Evolutionary conservation across 2,329 filamentous ascomycete genomes (phyloP), one percentile per base, ranked within the genome.

Genomic region (Neofusicoccum cordaticola): DNA sequence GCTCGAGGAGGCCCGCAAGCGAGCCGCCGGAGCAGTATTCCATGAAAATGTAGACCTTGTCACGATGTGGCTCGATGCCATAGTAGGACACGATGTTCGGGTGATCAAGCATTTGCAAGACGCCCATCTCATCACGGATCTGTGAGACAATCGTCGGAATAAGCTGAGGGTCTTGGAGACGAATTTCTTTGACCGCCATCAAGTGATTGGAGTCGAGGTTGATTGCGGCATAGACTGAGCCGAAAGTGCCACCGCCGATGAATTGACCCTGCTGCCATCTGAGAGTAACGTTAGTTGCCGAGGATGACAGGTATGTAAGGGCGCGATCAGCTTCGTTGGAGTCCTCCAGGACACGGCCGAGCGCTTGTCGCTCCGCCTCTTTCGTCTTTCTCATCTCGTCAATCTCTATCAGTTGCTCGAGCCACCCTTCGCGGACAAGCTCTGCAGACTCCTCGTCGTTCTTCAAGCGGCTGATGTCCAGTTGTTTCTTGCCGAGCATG

Each of bases 41-140:
- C 95, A 99, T 99, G 76, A 99, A 99, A 70, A 99, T 97, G 78
- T 98, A 99, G n/a, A 99, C 95, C 74, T 97, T 95, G 82, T 99
- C 95, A 68, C 95, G 88, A 78, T 99, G 95, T 2, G 97, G 95
- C 77, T 99, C 95, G 72, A 99, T 98, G 65, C 95, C 95, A 74
- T 95, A 95, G 79, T 99, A 99, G 9, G 93, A 94, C 22, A 99
- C 96, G 67, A 99, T 92, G 74, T 99, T 99, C 22, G 95, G 95
- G 74, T 99, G 95, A 73, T 99, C 93, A 51, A 99, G 85, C 1
- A 97, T 90, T 78, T 98, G 94, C 56, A 99, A 82, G 4, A 99
- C 94, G 60, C 90, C 90, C 93, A 99, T 98, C 77, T 99, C 95
- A 73, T 99, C 95, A 68, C 90, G 88, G 75, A 99, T 98, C 75